A percentile compares a stretch with the other conserved stretches of the same genome.
Evolutionary conservation across 768 basidiomycete genomes (phyloP).

Genomic region (Guyanaporus albipodus): DNA sequence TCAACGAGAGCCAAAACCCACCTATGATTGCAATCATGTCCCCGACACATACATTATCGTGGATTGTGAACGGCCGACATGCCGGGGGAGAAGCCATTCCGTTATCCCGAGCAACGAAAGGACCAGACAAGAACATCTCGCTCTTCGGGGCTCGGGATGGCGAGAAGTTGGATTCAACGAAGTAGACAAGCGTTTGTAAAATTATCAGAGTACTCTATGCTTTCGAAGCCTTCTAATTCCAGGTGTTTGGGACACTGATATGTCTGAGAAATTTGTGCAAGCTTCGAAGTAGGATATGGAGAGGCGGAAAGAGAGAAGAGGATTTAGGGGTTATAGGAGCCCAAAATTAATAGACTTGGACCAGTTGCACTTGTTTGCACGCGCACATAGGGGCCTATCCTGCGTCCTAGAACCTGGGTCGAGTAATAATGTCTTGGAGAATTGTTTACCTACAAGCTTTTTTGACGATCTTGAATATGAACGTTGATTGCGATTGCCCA

Average conservation of each 20-base stretch:
- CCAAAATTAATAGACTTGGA: background rate
- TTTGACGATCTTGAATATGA: too few relatives aligned
- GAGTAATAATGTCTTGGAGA: too few relatives aligned
- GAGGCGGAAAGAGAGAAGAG: background rate
- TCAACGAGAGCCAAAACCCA: background rate
- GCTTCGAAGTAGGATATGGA: background rate
- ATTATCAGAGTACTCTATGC: background rate
- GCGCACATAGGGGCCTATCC: background rate
- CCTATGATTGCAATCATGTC: slow-evolving; percentile 24
- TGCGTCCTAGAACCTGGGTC: too few relatives aligned
- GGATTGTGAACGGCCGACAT: slow-evolving; percentile 2
- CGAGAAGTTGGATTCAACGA: background rate
- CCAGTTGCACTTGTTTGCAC: background rate
- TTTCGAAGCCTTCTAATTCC: background rate
- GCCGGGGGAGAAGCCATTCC: background rate
- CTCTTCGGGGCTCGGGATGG: background rate
- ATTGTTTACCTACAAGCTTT: too few relatives aligned
- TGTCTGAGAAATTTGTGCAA: background rate
- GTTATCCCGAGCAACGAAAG: background rate
- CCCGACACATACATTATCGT: slow-evolving; percentile 19
- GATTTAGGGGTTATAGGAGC: background rate
- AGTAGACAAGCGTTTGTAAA: background rate
- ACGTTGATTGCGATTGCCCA: too few relatives aligned
- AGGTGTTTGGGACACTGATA: too few relatives aligned
- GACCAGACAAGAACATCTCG: slow-evolving; percentile 3